Conservation (phyloP, 208 protist species). For the Trypanosomatidae sp. region DNA sequence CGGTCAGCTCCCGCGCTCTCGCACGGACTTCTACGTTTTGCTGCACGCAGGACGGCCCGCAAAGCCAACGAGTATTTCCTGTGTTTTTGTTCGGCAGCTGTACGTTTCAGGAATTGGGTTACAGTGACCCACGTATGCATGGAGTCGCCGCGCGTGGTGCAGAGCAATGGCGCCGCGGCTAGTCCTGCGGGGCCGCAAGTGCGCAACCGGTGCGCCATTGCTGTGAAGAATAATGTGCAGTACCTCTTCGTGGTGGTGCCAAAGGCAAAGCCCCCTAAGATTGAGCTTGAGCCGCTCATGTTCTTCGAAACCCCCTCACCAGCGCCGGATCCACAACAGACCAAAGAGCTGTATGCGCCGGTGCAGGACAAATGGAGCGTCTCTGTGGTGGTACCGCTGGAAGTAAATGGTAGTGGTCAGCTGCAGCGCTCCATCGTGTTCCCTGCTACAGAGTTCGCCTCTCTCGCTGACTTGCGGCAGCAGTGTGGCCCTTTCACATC, state of each 20-base stretch:
- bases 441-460: slow-evolving; percentile 49
- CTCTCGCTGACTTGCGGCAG: slow-evolving; percentile 47
- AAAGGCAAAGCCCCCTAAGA: slow-evolving; percentile 27
- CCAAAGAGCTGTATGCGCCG: slow-evolving; percentile 30
- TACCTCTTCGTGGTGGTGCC: slow-evolving; percentile 69
- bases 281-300: slow-evolving; percentile 62
- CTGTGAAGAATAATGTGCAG: slow-evolving; percentile 39
- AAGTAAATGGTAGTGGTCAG: slow-evolving; percentile 57
- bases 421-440: slow-evolving; percentile 52
- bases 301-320: slow-evolving; percentile 53
- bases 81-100: not conserved
- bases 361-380: slow-evolving; percentile 30
- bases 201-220: slow-evolving; percentile 60
- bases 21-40: not conserved
- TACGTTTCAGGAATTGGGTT: no score
- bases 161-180: not conserved
- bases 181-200: not conserved
- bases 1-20: no score
- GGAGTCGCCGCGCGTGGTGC: not conserved
- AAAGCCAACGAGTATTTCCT: not conserved
- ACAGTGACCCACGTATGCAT: not conserved
- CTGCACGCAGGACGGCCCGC: not conserved
- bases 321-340: slow-evolving; percentile 1
- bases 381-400: slow-evolving; percentile 39
- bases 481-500: slow-evolving; percentile 65